phyloP scores from a whole-genome alignment of 192 early-diverging fungal genomes.

The Thoreauomyces humboldtii region DNA sequence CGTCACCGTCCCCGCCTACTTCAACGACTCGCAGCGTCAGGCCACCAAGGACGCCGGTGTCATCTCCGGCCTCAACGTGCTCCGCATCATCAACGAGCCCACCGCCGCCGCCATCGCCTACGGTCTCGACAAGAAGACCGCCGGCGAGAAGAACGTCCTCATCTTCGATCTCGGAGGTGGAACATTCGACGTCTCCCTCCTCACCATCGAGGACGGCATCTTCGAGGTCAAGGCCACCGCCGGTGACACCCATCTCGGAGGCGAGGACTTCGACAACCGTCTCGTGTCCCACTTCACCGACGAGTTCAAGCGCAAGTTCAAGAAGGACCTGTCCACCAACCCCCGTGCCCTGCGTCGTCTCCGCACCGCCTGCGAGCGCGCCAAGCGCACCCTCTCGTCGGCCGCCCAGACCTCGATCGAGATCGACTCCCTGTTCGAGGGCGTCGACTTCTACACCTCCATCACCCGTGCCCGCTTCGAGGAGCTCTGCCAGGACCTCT shows the following conservation, averaged over 20 bases:
- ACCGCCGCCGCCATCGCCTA: conserved; percentile 99
- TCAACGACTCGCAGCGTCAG: conserved; percentile 99
- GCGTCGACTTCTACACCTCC: conserved; percentile 96
- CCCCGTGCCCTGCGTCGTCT: conserved; percentile 94
- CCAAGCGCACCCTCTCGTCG: conserved; percentile 94
- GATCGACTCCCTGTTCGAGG: conserved; percentile 96
- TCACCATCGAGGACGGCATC: conserved; percentile 96
- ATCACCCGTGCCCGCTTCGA: conserved; percentile 99
- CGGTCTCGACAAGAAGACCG: conserved; percentile 94
- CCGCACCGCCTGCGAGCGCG: conserved; percentile 95
- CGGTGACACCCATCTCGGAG: conserved; percentile 98
- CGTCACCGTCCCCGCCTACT: conserved; percentile 97
- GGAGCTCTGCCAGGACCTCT: conserved; percentile 96
- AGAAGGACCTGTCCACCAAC: conserved; percentile 90
- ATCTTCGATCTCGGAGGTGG: conserved; percentile 98
- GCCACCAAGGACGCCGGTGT: conserved; percentile 99
- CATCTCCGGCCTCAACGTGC: conserved; percentile 94
- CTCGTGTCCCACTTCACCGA: conserved; percentile 91
- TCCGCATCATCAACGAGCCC: conserved; percentile 99
- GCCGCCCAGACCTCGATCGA: conserved; percentile 92
- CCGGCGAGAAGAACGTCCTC: conserved; percentile 87
- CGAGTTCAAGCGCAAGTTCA: conserved; percentile 98
- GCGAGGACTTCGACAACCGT: conserved; percentile 99
- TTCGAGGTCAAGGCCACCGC: conserved; percentile 99
- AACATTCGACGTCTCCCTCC: conserved; percentile 97